Evolutionary conservation across 768 basidiomycete species (phyloP).

Genomic region (Tricholoma bakamatsutake): DNA sequence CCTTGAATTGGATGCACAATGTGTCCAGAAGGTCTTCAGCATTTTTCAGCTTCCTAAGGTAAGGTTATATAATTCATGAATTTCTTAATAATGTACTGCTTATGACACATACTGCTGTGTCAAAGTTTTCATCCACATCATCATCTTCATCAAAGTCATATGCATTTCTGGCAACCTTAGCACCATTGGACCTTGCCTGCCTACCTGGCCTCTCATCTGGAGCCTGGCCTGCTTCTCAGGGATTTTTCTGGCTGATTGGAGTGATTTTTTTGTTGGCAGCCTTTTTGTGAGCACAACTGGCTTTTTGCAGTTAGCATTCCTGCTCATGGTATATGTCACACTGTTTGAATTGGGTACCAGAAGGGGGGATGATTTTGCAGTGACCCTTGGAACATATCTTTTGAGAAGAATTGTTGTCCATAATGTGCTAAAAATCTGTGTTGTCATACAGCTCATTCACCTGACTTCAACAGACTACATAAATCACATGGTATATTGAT

Average conservation of each 20-base stretch:
- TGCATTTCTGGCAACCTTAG: neutral
- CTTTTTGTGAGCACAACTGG: neutral
- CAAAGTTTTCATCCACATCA: neutral
- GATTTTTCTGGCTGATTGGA: neutral
- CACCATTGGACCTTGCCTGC: neutral
- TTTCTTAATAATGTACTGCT: neutral
- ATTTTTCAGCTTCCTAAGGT: neutral
- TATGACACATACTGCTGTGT: neutral
- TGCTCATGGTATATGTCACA: neutral
- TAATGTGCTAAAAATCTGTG: neutral
- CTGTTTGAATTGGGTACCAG: neutral
- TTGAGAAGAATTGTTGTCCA: neutral
- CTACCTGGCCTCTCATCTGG: neutral
- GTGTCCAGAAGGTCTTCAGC: neutral
- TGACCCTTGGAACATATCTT: neutral
- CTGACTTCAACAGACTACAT: no score
- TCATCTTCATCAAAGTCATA: neutral
- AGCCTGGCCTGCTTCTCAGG: neutral
- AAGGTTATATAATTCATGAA: neutral
- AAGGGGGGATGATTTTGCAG: neutral
- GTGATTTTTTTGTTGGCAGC: neutral
- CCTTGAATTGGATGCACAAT: neutral
- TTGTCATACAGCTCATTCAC: neutral
- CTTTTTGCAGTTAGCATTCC: neutral
- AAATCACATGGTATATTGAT: no score